Evolutionary conservation across 2,329 filamentous ascomycete species (phyloP).

Genomic region (Chaetothyriales sp.): DNA sequence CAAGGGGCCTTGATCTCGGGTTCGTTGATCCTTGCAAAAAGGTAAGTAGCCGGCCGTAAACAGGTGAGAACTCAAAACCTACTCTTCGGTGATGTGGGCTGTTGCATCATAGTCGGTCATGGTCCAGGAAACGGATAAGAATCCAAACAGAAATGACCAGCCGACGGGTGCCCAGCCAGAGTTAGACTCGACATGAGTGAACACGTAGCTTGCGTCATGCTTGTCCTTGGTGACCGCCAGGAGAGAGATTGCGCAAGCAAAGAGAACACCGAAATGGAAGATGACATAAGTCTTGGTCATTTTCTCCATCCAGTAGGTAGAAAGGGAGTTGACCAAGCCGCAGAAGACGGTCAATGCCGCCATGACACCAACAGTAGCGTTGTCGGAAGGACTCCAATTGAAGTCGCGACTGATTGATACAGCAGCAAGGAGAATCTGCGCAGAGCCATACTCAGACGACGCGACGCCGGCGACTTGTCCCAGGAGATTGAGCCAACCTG

Average conservation of each 20-base stretch:
- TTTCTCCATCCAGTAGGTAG: conserved; percentile 44
- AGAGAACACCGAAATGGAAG: conserved; percentile 40
- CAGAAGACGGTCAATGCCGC: conserved; percentile 39
- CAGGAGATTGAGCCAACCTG: conserved; percentile 37
- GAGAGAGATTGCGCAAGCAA: conserved; percentile 40
- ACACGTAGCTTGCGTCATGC: conserved; percentile 40
- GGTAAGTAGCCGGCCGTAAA: conserved; percentile 19
- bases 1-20: conserved; percentile 41
- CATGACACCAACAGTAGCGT: conserved; percentile 42
- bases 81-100: conserved; percentile 39
- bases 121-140: conserved; percentile 46
- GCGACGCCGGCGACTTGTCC: conserved; percentile 40
- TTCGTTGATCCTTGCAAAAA: conserved; percentile 28
- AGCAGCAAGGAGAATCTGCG: conserved; percentile 44
- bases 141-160: conserved; percentile 48
- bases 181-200: conserved; percentile 38
- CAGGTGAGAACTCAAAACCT: not conserved
- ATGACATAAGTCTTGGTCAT: conserved; percentile 46
- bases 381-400: conserved; percentile 32
- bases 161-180: conserved; percentile 43
- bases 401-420: conserved; percentile 39
- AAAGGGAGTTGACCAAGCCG: conserved; percentile 41
- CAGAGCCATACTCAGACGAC: conserved; percentile 44
- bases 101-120: conserved; percentile 44
- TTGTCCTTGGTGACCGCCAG: conserved; percentile 39